Evolutionary conservation across 805 yeast genomes (phyloP), one percentile per base, ranked within the genome.

Genomic region (Lipomyces yamadae): DNA sequence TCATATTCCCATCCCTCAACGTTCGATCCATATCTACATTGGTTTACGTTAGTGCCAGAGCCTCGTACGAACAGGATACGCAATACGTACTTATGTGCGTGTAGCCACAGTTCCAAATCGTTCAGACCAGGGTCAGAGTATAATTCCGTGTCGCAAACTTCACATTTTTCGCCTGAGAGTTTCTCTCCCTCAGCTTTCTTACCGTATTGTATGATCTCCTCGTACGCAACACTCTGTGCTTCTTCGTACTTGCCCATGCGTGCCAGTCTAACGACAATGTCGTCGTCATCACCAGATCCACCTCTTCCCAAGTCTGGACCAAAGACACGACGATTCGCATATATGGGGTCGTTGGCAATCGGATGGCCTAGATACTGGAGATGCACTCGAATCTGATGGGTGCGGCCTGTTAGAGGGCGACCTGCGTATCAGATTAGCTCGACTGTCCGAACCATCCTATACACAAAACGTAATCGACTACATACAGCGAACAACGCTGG

Each of bases 361-460:
- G 98, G 97, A 74, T 81, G 84, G 0, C 98, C 98, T n/a, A 95
- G 72, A 71, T 82, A 89, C 77, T 93, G 97, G 64, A 95, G 78
- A 79, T 95, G 99, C 0, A 95, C 97, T 67, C 99, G 81, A 60
- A 95, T 92, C 76, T 94, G 99, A 77, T 94, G 99, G 0, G 98
- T 92, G 74, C 99, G 82, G 0, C 99, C 99, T 0, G 99, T 94
- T 18, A 84, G 79, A 0, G 99, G 99, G 70, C 81, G 84, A 77
- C 98, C 48, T 42, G n/a, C 15, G 48, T 5, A n/a, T 42, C 48
- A 15, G 3, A 24, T 42, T 42, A 42, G 48, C 24, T n/a, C 3
- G 48, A n/a, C 48, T 42, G 24, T 42, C 24, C n/a, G 48, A 18
- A 15, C 5, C 24, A 39, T 39, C 48, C 48, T 39, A n/a, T 42